Percentiles rank a stretch among this genome's conserved stretches.
Evolutionary conservation across 192 early-diverging fungal genomes (phyloP).

Genomic region (Coemansia sp.): DNA sequence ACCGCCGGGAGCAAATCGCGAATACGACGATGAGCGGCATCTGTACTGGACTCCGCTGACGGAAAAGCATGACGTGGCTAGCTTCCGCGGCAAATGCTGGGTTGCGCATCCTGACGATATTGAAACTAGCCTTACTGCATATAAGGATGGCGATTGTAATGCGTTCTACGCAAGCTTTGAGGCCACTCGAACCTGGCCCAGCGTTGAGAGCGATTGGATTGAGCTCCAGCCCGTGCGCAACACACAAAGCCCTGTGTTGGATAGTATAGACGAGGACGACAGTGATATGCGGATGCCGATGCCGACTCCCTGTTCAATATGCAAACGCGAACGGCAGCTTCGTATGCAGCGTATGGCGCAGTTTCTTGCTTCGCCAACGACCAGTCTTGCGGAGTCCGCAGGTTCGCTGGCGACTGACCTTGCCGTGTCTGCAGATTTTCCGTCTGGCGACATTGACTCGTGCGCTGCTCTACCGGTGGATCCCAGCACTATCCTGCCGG

Average conservation of each 20-base stretch:
- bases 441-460: neutral
- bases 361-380: slow-evolving; percentile 21
- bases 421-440: no score
- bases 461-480: neutral
- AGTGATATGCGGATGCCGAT: slow-evolving; percentile 24
- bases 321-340: slow-evolving; percentile 34
- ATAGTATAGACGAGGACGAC: neutral
- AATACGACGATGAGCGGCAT: slow-evolving; percentile 52
- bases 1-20: slow-evolving; percentile 7
- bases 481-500: neutral
- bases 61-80: slow-evolving; percentile 16
- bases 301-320: slow-evolving; percentile 24
- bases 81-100: slow-evolving; percentile 61
- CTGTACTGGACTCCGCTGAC: slow-evolving; percentile 48
- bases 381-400: neutral
- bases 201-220: slow-evolving; percentile 15
- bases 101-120: slow-evolving; percentile 49
- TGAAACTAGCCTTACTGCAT: slow-evolving; percentile 37
- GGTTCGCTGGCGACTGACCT: neutral
- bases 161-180: slow-evolving; percentile 52
- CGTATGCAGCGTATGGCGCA: slow-evolving; percentile 7
- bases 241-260: neutral
- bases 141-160: slow-evolving; percentile 53
- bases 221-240: slow-evolving; percentile 19
- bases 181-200: slow-evolving; percentile 20